These are phyloP conservation scores for Lichtheimia ramosa DNA, from an alignment of 371 early-diverging fungal species.

Conservation along the genomic window DNA sequence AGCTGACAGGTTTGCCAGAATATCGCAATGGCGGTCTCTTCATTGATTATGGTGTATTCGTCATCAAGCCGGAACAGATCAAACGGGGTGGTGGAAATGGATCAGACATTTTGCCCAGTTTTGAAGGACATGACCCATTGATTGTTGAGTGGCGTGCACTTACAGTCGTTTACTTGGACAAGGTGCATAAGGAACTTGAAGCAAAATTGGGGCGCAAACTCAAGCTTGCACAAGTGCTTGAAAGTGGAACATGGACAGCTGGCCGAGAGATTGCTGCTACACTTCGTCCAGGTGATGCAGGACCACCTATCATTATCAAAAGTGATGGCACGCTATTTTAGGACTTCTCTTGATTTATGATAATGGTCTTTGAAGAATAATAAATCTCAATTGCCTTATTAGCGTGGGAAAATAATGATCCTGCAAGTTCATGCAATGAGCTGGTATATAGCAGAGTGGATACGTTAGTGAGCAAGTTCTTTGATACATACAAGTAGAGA, in stretches of 20 bases:
- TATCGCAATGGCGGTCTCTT: constrained; percentile 84
- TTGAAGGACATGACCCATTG: constrained; percentile 77
- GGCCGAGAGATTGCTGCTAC: constrained; percentile 88
- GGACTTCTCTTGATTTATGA: no score
- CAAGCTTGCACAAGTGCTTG: constrained; percentile 83
- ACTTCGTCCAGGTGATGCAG: constrained; percentile 72
- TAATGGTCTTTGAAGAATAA: no score
- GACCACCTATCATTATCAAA: constrained; percentile 84
- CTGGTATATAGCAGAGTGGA: no score
- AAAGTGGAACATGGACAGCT: constrained; percentile 91
- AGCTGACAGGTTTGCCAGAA: constrained; percentile 90
- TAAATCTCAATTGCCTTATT: no score
- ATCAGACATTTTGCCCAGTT: constrained; percentile 50
- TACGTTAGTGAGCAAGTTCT: no score
- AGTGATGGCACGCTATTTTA: no score
- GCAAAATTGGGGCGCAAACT: constrained; percentile 54
- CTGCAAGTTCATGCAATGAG: no score
- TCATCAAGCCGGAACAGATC: constrained; percentile 29
- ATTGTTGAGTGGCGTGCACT: constrained; percentile 93
- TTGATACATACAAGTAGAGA: no score
- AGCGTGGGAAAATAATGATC: no score
- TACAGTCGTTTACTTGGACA: constrained; percentile 84
- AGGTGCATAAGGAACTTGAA: constrained; percentile 59
- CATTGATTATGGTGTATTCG: constrained; percentile 43
- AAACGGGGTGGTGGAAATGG: constrained; percentile 23